A percentile compares a stretch with the other conserved stretches of the same genome.
Evolutionary conservation across 495 filamentous ascomycete species (phyloP).

Genomic region (Aspergillus diversus): DNA sequence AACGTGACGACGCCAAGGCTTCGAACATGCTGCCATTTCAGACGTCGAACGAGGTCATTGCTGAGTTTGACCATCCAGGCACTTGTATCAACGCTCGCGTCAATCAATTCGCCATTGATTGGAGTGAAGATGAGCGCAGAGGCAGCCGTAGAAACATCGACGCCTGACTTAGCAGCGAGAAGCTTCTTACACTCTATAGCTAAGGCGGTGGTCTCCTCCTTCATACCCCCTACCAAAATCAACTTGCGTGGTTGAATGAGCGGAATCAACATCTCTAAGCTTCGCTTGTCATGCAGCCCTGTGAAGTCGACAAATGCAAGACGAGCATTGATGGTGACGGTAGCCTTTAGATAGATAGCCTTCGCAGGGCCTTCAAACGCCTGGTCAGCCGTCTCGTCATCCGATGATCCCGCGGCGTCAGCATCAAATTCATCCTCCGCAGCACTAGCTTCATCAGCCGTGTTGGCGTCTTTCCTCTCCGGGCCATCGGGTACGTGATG

Average conservation of each 20-base stretch:
- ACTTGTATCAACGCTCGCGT: constrained; percentile 96
- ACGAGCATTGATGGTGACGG: constrained; percentile 67
- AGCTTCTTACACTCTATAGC: constrained; percentile 82
- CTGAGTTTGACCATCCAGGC: constrained; percentile 94
- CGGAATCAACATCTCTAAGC: constrained; percentile 90
- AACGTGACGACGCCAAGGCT: constrained; percentile 87
- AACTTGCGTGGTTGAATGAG: constrained; percentile 93
- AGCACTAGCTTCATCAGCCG: constrained; percentile 42
- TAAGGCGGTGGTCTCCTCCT: constrained; percentile 73
- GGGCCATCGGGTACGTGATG: constrained; percentile 45
- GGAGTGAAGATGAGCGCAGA: constrained; percentile 78
- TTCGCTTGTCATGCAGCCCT: constrained; percentile 90
- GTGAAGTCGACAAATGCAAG: constrained; percentile 90
- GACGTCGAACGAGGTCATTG: constrained; percentile 74
- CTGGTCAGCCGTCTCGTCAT: constrained; percentile 51
- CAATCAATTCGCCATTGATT: constrained; percentile 65
- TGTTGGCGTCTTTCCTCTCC: constrained; percentile 49
- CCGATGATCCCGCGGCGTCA: constrained; percentile 52
- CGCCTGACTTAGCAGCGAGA: constrained; percentile 56
- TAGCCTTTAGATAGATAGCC: constrained; percentile 61
- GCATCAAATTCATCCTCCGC: constrained; percentile 47
- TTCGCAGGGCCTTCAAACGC: constrained; percentile 72
- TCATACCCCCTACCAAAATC: constrained; percentile 80
- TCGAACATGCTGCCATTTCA: constrained; percentile 94
- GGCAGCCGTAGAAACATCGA: constrained; percentile 41